phyloP scores from a whole-genome alignment of 1,284 basidiomycete species.

The Marasmius fiardii region DNA sequence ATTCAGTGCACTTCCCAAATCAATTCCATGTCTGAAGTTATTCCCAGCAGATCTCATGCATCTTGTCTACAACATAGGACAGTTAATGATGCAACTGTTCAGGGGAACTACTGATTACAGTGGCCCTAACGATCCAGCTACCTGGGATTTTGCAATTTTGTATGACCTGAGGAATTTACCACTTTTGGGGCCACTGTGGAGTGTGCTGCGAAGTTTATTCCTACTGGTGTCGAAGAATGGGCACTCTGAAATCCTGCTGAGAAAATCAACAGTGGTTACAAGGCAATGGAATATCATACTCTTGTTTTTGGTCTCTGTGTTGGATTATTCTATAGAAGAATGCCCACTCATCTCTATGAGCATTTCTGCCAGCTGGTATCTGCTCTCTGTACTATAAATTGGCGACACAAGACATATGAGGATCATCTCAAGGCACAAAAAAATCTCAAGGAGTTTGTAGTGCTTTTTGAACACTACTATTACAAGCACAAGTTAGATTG shows the following conservation, averaged over 20 bases:
- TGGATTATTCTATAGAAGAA: slow-evolving; percentile 16
- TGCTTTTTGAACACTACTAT: slow-evolving; percentile 20
- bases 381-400: slow-evolving; percentile 14
- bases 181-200: not conserved
- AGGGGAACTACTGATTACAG: slow-evolving; percentile 9
- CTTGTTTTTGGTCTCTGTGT: slow-evolving; percentile 21
- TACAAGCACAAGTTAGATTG: slow-evolving; percentile 14
- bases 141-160: slow-evolving; percentile 23
- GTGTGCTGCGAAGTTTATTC: slow-evolving; percentile 12
- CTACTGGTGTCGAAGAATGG: slow-evolving; percentile 19
- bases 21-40: not conserved
- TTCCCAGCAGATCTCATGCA: slow-evolving; percentile 30
- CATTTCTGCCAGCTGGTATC: slow-evolving; percentile 20
- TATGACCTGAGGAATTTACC: slow-evolving; percentile 10
- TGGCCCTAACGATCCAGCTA: not conserved
- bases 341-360: slow-evolving; percentile 18
- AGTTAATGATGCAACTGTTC: slow-evolving; percentile 24
- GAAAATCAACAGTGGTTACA: slow-evolving; percentile 24
- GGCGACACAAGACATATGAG: slow-evolving; percentile 9
- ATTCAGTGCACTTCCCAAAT: not conserved
- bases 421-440: slow-evolving; percentile 9
- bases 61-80: slow-evolving; percentile 20
- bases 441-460: slow-evolving; percentile 6
- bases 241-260: slow-evolving; percentile 23
- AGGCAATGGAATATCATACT: slow-evolving; percentile 21